Conservation (phyloP, 495 filamentous ascomycete species). For the Neurospora sp. region DNA sequence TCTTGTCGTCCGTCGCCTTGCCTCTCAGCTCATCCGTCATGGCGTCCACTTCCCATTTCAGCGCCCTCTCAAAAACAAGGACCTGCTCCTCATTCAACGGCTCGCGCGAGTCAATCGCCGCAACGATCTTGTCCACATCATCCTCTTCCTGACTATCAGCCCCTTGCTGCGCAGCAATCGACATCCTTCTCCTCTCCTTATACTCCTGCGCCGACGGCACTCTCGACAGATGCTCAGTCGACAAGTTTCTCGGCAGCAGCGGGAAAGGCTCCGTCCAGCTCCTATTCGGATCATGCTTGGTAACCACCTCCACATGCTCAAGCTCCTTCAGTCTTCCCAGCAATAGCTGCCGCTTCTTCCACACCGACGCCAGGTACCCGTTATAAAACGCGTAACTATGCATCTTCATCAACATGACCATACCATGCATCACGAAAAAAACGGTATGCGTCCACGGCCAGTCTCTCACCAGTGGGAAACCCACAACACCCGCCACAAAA, state of each 20-base stretch:
- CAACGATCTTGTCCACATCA: constrained; percentile 44
- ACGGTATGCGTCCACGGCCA: constrained; percentile 68
- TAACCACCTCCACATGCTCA: constrained; percentile 19
- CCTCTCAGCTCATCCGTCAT: constrained; percentile 53
- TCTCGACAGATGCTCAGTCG: constrained; percentile 29
- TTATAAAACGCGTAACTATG: constrained; percentile 71
- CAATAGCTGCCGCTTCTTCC: constrained; percentile 33
- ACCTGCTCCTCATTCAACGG: constrained; percentile 51
- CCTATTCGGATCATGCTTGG: constrained; percentile 15
- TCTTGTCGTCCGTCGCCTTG: constrained; percentile 30
- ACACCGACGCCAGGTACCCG: constrained; percentile 55
- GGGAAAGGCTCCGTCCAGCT: constrained; percentile 20
- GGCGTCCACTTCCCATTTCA: constrained; percentile 53
- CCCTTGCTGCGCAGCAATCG: constrained; percentile 20
- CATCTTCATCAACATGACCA: constrained; percentile 71
- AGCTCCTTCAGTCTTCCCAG: constrained; percentile 26
- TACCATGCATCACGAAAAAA: constrained; percentile 60
- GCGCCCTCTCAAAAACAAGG: constrained; percentile 43
- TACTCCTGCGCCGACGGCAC: constrained; percentile 27
- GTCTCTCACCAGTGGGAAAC: constrained; percentile 51
- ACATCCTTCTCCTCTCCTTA: constrained; percentile 26
- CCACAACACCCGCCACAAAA: constrained; percentile 48
- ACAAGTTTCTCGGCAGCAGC: constrained; percentile 14
- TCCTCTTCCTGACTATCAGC: constrained; percentile 10
- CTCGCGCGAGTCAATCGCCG: constrained; percentile 43